Evolutionary conservation across 345 rosid genomes (phyloP).

Genomic region (Rhodamnia argentea): DNA sequence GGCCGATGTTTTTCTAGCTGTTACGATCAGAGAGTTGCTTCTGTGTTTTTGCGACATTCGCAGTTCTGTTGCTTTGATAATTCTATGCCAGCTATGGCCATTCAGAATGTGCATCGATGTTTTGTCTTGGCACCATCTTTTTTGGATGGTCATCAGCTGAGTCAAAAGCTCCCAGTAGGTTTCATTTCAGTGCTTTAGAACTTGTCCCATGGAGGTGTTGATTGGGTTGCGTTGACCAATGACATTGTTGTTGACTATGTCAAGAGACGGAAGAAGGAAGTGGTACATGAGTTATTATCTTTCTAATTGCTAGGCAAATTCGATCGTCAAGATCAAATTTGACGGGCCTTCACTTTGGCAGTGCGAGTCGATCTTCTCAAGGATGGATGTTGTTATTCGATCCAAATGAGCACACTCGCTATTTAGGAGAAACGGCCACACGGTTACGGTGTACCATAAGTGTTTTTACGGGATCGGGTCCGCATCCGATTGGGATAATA

Average conservation of each 20-base stretch:
- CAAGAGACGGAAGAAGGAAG: not conserved
- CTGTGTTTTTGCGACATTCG: not conserved
- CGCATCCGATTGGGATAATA: too few relatives aligned
- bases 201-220: not conserved
- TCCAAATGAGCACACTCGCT: too few relatives aligned
- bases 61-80: not conserved
- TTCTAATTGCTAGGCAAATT: not conserved
- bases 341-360: too few relatives aligned
- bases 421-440: too few relatives aligned
- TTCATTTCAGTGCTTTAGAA: not conserved
- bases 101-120: constrained; percentile 6
- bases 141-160: not conserved
- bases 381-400: too few relatives aligned
- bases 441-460: too few relatives aligned
- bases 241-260: not conserved
- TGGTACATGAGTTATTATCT: not conserved
- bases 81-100: not conserved
- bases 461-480: too few relatives aligned
- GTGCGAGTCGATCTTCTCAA: too few relatives aligned
- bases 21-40: not conserved
- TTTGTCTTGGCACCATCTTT: not conserved
- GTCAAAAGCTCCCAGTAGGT: not conserved
- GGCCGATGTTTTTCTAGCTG: not conserved
- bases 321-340: too few relatives aligned
- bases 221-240: not conserved